phyloP scores from a whole-genome alignment of 306 rosid species.

The Corylus americana region DNA sequence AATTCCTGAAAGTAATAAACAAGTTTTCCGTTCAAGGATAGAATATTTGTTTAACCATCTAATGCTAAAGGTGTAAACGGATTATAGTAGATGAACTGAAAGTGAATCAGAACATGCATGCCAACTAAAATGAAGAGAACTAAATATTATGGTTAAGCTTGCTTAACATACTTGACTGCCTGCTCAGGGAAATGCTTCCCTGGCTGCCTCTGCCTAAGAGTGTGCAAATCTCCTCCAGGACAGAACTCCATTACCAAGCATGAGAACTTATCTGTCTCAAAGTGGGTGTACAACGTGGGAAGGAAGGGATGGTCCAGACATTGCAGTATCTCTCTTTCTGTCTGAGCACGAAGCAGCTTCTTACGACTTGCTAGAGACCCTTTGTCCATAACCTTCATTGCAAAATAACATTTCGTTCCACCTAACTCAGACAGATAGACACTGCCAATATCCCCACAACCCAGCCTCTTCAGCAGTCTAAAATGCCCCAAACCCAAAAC shows the following conservation, averaged over 20 bases:
- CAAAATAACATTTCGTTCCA: conserved; percentile 94
- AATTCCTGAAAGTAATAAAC: neutral
- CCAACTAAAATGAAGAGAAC: conserved; percentile 17
- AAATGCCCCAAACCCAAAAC: conserved; percentile 83
- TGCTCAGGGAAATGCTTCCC: conserved; percentile 99
- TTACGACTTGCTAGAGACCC: conserved; percentile 90
- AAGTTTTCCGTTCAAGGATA: neutral
- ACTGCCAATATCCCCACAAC: conserved; percentile 99
- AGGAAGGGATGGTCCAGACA: conserved; percentile 97
- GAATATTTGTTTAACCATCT: conserved; percentile 2
- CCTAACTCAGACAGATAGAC: conserved; percentile 94
- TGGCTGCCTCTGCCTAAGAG: conserved; percentile 93
- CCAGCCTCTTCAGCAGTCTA: conserved; percentile 87
- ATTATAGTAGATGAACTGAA: conserved; percentile 7
- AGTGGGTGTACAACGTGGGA: conserved; percentile 92
- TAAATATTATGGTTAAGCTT: conserved; percentile 25
- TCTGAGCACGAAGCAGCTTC: conserved; percentile 97
- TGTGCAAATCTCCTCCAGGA: conserved; percentile 98
- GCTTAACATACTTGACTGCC: conserved; percentile 90
- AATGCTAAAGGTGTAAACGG: neutral
- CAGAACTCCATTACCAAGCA: conserved; percentile 99
- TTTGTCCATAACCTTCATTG: conserved; percentile 99
- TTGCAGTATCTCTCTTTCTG: conserved; percentile 92
- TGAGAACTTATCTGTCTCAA: conserved; percentile 96
- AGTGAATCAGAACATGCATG: conserved; percentile 5